Percentiles rank a stretch among this genome's conserved stretches.
These are phyloP conservation scores for Phytophthora tentaculata DNA, from an alignment of 352 stramenopile species.

Conservation along the genomic window DNA sequence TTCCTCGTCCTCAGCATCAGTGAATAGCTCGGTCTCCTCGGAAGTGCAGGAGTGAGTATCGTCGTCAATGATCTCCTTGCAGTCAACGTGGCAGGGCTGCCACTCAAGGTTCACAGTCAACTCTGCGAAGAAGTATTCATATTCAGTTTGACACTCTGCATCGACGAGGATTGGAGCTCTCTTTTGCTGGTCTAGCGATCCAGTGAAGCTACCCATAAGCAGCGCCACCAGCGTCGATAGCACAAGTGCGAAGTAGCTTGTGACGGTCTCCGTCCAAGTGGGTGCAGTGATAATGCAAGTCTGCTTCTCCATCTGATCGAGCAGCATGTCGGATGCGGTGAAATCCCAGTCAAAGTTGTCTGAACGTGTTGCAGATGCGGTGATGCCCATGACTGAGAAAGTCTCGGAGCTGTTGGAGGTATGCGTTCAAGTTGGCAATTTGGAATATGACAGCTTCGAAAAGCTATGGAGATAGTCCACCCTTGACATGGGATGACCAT, in stretches of 20 bases:
- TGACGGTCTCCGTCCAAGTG: slow-evolving; percentile 11
- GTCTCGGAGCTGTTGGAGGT: slow-evolving; percentile 10
- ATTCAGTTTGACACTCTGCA: slow-evolving; percentile 25
- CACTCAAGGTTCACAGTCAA: slow-evolving; percentile 15
- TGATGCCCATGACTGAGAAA: slow-evolving; percentile 52
- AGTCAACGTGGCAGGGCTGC: slow-evolving; percentile 13
- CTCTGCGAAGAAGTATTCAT: slow-evolving; percentile 7
- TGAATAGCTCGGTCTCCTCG: slow-evolving; percentile 57
- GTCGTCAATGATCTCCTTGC: slow-evolving; percentile 16
- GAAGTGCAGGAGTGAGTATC: slow-evolving; percentile 55
- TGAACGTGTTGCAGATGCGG: slow-evolving; percentile 34
- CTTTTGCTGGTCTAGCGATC: slow-evolving; percentile 18
- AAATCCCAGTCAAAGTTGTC: slow-evolving; percentile 8
- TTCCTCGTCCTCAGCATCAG: slow-evolving; percentile 23
- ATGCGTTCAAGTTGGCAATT: slow-evolving; percentile 35
- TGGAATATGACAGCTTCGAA: slow-evolving; percentile 39
- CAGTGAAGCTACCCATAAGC: slow-evolving; percentile 22
- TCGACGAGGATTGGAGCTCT: slow-evolving; percentile 15
- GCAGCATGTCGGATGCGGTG: slow-evolving; percentile 24
- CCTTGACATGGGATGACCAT: slow-evolving; percentile 11
- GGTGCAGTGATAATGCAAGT: neutral
- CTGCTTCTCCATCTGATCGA: slow-evolving; percentile 41
- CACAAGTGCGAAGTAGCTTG: slow-evolving; percentile 17
- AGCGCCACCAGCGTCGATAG: slow-evolving; percentile 17
- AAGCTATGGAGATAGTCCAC: too few relatives aligned